Percentiles rank a stretch among this genome's conserved stretches.
phyloP scores from a whole-genome alignment of 2,329 filamentous ascomycete genomes.

The Alternaria viburni region DNA sequence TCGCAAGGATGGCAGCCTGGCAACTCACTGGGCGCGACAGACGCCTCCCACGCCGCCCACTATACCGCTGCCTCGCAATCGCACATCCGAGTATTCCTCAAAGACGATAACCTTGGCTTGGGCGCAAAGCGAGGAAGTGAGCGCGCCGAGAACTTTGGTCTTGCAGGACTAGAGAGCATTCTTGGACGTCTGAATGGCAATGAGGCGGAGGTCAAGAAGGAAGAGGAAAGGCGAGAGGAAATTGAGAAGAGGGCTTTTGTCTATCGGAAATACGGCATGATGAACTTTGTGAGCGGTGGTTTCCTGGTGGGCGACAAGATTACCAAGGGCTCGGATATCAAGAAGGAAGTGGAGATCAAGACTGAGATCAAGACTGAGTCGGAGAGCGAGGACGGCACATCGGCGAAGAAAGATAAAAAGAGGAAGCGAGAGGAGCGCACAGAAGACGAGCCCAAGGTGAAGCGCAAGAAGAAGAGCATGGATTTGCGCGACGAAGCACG shows the following conservation, averaged over 20 bases:
- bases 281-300: constrained; percentile 89
- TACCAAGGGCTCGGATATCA: constrained; percentile 54
- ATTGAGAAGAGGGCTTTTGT: constrained; percentile 76
- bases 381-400: constrained; percentile 39
- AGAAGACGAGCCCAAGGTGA: constrained; percentile 40
- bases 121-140: constrained; percentile 79
- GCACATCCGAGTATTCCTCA: constrained; percentile 82
- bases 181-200: constrained; percentile 90
- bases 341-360: constrained; percentile 40
- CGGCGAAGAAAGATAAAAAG: constrained; percentile 39
- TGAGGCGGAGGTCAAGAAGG: constrained; percentile 73
- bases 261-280: constrained; percentile 75
- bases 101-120: constrained; percentile 89
- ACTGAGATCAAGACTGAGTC: constrained; percentile 51
- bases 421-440: constrained; percentile 45
- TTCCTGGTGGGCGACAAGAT: constrained; percentile 68
- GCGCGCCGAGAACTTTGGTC: constrained; percentile 74
- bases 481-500: constrained; percentile 38
- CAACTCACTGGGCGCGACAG: constrained; percentile 76
- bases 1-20: constrained; percentile 92
- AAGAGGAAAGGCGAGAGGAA: constrained; percentile 71
- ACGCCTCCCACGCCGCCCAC: constrained; percentile 75
- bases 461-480: constrained; percentile 48
- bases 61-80: constrained; percentile 82
- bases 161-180: constrained; percentile 85